Evolutionary conservation across 805 yeast genomes (phyloP).

Genomic region (Kluyveromyces nonfermentans): DNA sequence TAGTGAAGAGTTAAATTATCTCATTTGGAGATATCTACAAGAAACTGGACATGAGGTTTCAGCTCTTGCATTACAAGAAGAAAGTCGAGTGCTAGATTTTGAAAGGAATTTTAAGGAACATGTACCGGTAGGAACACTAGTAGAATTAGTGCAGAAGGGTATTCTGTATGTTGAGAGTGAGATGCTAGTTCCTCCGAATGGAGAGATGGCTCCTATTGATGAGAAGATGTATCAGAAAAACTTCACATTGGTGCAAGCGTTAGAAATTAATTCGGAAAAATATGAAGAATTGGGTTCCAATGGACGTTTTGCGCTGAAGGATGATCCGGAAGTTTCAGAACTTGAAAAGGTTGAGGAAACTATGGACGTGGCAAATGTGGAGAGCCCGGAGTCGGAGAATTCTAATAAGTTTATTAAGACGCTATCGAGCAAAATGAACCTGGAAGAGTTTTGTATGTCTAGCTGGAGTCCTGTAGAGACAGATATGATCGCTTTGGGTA

Average conservation of each 20-base stretch:
- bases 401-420: conserved; percentile 25
- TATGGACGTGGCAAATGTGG: conserved; percentile 6
- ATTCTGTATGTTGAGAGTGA: conserved; percentile 69
- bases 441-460: conserved; percentile 37
- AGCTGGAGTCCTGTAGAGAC: conserved; percentile 49
- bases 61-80: conserved; percentile 73
- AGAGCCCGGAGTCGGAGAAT: conserved; percentile 2
- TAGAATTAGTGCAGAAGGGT: conserved; percentile 78
- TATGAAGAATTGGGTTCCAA: conserved; percentile 22
- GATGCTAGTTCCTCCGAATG: conserved; percentile 36
- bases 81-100: conserved; percentile 49
- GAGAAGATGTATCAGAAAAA: conserved; percentile 20
- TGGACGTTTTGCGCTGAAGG: conserved; percentile 28
- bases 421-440: conserved; percentile 31
- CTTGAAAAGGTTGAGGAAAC: conserved; percentile 3
- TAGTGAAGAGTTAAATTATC: conserved; percentile 76
- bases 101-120: conserved; percentile 41
- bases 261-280: conserved; percentile 34
- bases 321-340: conserved; percentile 10
- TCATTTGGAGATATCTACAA: conserved; percentile 87
- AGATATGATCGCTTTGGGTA: conserved; percentile 46
- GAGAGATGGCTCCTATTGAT: conserved; percentile 22
- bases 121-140: conserved; percentile 74
- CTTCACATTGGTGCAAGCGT: conserved; percentile 47
- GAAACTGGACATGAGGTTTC: conserved; percentile 72